These are phyloP conservation scores for Aspergillus avenaceus DNA, from an alignment of 495 filamentous ascomycete species.

Conservation along the genomic window DNA sequence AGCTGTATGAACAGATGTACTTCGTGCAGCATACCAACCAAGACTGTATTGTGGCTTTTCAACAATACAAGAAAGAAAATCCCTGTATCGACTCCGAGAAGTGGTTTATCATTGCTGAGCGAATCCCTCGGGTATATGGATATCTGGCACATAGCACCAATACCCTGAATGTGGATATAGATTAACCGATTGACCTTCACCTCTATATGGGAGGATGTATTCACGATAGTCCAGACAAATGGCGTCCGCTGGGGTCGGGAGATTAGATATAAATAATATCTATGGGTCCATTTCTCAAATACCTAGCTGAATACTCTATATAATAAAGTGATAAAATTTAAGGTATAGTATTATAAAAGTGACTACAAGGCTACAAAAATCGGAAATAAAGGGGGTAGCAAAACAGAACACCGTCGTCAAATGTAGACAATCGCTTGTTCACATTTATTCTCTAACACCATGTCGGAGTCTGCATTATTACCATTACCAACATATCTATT, in stretches of 20 bases:
- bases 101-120: not conserved
- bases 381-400: too few species aligned
- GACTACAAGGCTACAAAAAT: too few species aligned
- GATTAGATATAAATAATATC: slow-evolving; percentile 1
- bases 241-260: not conserved
- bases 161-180: not conserved
- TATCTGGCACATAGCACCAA: not conserved
- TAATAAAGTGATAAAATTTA: too few species aligned
- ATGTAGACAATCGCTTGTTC: too few species aligned
- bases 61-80: not conserved
- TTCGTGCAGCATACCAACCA: not conserved
- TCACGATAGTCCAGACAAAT: not conserved
- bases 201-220: not conserved
- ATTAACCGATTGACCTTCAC: not conserved
- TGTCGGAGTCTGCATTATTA: too few species aligned
- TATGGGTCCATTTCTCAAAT: too few species aligned
- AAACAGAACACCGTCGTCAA: too few species aligned
- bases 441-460: too few species aligned
- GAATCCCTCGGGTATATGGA: not conserved
- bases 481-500: too few species aligned
- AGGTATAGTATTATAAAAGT: too few species aligned
- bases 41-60: slow-evolving; percentile 3
- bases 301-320: not conserved
- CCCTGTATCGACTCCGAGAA: slow-evolving; percentile 1
- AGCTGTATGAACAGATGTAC: slow-evolving; percentile 1